These are phyloP conservation scores for Phellopilus nigrolimitatus DNA, from an alignment of 1,284 basidiomycete species.

Conservation along the genomic window DNA sequence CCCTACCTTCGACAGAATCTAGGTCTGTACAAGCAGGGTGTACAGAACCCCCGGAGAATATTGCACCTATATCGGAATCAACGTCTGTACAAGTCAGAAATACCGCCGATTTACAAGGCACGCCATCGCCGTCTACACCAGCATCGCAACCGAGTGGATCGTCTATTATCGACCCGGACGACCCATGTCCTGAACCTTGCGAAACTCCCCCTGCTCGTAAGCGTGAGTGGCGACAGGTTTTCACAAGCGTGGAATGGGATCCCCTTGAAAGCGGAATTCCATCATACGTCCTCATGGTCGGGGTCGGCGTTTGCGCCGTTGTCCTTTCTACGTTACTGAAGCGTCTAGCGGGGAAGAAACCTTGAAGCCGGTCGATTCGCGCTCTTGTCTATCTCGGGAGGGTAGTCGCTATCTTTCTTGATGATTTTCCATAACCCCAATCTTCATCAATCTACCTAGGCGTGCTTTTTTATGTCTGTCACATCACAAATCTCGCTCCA, in stretches of 20 bases:
- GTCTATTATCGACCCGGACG: background rate
- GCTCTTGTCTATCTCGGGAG: background rate
- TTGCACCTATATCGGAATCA: slow-evolving; percentile 1
- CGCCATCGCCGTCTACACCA: background rate
- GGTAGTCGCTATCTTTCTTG: too few relatives aligned
- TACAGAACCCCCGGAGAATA: background rate
- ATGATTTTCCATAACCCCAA: too few relatives aligned
- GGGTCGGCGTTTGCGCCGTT: slow-evolving; percentile 53
- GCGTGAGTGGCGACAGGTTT: slow-evolving; percentile 10
- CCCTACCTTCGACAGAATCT: background rate
- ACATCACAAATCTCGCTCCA: too few relatives aligned
- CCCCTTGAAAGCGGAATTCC: slow-evolving; percentile 32
- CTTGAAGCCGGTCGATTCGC: background rate
- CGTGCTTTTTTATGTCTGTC: slow-evolving; percentile 1
- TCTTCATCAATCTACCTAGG: too few relatives aligned
- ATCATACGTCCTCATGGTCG: slow-evolving; percentile 48
- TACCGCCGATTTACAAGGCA: background rate
- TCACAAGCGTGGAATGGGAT: slow-evolving; percentile 15
- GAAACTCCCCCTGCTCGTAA: background rate
- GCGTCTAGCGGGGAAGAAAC: slow-evolving; percentile 26
- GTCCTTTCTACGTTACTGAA: slow-evolving; percentile 44
- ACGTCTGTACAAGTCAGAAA: background rate
- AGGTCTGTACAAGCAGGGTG: background rate
- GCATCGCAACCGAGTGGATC: slow-evolving; percentile 1
- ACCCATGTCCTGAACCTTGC: background rate